phyloP scores from a whole-genome alignment of 108 stramenopile species.

The Nitzschia inconspicua region DNA sequence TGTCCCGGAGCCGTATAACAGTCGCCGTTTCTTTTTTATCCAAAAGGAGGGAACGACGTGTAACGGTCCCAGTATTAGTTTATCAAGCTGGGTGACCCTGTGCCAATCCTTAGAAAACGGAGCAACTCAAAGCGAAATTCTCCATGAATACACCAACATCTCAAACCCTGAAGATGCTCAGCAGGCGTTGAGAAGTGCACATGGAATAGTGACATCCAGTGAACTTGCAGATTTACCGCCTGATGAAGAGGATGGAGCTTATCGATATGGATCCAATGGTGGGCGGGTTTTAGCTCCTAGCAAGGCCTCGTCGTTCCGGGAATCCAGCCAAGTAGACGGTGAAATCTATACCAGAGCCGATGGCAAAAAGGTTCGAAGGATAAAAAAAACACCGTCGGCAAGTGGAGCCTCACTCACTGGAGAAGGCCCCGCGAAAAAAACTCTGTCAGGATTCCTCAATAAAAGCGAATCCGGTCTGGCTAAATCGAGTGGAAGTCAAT shows the following conservation, averaged over 20 bases:
- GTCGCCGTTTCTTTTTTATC: slow-evolving; percentile 22
- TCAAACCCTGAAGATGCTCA: slow-evolving; percentile 12
- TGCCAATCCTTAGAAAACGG: slow-evolving; percentile 11
- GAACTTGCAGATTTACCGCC: slow-evolving; percentile 4
- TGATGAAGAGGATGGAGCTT: slow-evolving; percentile 8
- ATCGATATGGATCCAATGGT: slow-evolving; percentile 11
- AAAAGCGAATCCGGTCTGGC: slow-evolving; percentile 10
- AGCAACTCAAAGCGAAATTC: slow-evolving; percentile 2
- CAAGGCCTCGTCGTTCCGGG: slow-evolving; percentile 5
- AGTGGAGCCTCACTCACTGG: neutral
- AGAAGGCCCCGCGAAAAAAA: neutral
- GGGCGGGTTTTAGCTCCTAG: neutral
- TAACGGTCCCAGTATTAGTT: neutral
- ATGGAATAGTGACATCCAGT: slow-evolving; percentile 10
- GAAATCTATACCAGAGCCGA: slow-evolving; percentile 44
- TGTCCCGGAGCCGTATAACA: slow-evolving; percentile 18
- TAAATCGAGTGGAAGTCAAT: neutral
- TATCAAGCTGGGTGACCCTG: slow-evolving; percentile 18
- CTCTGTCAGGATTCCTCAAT: slow-evolving; percentile 21
- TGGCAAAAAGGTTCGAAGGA: slow-evolving; percentile 44
- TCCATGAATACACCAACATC: slow-evolving; percentile 7
- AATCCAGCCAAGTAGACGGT: slow-evolving; percentile 3
- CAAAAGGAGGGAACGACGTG: slow-evolving; percentile 14
- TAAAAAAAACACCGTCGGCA: slow-evolving; percentile 17
- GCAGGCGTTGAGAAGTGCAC: neutral